Percentiles rank a stretch among this genome's conserved stretches.
Evolutionary conservation across 768 basidiomycete genomes (phyloP).

Genomic region (Gyrodon lividus): DNA sequence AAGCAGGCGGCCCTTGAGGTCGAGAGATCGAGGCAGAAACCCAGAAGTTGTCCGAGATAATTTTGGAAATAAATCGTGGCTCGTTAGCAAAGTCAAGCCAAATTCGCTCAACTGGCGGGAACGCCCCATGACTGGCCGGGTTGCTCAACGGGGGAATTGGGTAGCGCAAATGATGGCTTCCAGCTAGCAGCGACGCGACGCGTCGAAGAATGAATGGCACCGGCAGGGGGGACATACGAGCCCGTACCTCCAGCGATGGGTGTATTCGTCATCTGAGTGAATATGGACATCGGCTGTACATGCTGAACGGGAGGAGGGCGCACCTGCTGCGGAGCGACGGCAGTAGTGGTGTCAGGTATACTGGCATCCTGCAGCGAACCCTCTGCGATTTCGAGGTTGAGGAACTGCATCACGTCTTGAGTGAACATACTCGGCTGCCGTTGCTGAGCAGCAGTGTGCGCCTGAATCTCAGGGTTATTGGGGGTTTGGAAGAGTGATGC

Average conservation of each 20-base stretch:
- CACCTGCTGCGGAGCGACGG: slow-evolving; percentile 26
- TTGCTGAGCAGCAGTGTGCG: slow-evolving; percentile 12
- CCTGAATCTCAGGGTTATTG: slow-evolving; percentile 10
- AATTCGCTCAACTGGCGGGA: slow-evolving; percentile 4
- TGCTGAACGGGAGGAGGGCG: slow-evolving; percentile 14
- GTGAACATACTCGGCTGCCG: slow-evolving; percentile 23
- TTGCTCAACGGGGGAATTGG: slow-evolving; percentile 31
- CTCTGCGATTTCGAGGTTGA: slow-evolving; percentile 36
- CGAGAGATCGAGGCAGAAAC: slow-evolving; percentile 5
- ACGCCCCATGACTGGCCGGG: slow-evolving; percentile 29
- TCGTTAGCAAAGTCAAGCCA: too few species aligned
- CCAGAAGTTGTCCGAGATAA: slow-evolving; percentile 15
- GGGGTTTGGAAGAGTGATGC: slow-evolving; percentile 20
- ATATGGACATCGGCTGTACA: slow-evolving; percentile 21
- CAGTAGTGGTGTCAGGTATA: slow-evolving; percentile 1
- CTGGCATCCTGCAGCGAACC: slow-evolving; percentile 5
- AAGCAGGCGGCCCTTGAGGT: slow-evolving; percentile 5
- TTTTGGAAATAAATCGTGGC: not conserved
- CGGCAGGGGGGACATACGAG: slow-evolving; percentile 54
- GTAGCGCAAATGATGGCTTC: slow-evolving; percentile 26
- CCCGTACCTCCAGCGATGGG: slow-evolving; percentile 7
- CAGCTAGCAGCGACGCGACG: slow-evolving; percentile 58
- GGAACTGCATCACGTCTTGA: slow-evolving; percentile 36
- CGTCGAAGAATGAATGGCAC: slow-evolving; percentile 46
- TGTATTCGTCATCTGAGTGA: slow-evolving; percentile 28